Evolutionary conservation across 2,329 filamentous ascomycete genomes (phyloP), one percentile per base, ranked within the genome.

Genomic region (Beauveria bassiana): DNA sequence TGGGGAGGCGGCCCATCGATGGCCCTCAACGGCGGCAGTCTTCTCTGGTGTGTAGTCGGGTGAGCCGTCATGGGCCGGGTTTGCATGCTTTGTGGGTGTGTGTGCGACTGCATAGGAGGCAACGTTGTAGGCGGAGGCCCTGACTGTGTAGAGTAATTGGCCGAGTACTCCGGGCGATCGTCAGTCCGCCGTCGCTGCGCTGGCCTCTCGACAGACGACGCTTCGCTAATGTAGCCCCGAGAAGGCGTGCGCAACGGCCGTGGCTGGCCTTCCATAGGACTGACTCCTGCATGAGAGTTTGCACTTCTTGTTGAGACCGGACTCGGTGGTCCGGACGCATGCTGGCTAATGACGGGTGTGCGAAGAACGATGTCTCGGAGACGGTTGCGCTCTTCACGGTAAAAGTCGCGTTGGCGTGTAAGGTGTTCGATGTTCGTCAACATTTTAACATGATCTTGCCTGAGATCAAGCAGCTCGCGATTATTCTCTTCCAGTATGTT

Each of bases 401-500:
- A 93, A 71, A 86, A 91, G 63, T 93, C 88, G 34, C 83, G 79
- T 68, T 92, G 87, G 45, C 82, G 83, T 63, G 80, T 80, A 38
- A 81, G 64, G 9, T 84, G 79, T 38, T 81, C 79, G 7, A 83
- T 70, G 31, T 78, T 22, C 22, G 22, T 22, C 22, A 22, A 22
- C 22, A 22, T 22, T 22, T 22, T 22, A 22, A 22, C 22, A 22
- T 88, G 80, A 65, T 88, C 82, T 58, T 83, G 79, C 69, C 91
- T 87, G 59, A 93, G 77, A 66, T 86, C 84, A 56, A 88, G 80
- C 65, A 93, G 86, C 55, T 83, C 87, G 60, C 82, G 80, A 18
- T 84, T 84, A 62, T 87, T 88, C 71, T 91, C 88, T 67, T 84
- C 84, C 71, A 93, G 90, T 71, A 89, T 87, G 69, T 92, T 90